Conservation (phyloP, 108 stramenopile genomes). For the Aurantiochytrium sp. region DNA sequence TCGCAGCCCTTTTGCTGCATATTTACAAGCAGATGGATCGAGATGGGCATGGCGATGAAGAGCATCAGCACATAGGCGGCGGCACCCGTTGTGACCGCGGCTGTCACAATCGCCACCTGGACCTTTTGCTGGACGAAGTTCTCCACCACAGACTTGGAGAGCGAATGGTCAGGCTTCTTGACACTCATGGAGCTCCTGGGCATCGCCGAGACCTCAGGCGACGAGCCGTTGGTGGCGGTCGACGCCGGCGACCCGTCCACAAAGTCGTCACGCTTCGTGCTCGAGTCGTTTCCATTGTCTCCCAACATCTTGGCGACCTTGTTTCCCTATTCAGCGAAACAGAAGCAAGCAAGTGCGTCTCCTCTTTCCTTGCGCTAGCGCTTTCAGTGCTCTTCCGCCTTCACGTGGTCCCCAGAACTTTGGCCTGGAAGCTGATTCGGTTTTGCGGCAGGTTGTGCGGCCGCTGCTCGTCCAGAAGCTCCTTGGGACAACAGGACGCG, state of each 20-base stretch:
- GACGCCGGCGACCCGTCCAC: not conserved
- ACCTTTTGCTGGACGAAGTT: not conserved
- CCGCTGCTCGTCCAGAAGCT: too few relatives aligned
- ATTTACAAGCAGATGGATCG: not conserved
- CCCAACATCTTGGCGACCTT: not conserved
- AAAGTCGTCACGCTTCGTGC: not conserved
- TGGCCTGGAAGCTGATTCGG: too few relatives aligned
- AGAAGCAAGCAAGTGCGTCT: too few relatives aligned
- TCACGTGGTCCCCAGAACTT: too few relatives aligned
- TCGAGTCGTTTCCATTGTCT: not conserved
- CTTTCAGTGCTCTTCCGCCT: too few relatives aligned
- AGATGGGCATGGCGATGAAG: not conserved
- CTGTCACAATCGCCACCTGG: not conserved
- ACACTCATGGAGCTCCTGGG: too few relatives aligned
- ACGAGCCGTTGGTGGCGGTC: not conserved
- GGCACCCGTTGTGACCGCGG: not conserved
- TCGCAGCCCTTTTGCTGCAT: not conserved
- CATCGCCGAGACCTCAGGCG: not conserved
- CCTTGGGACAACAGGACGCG: too few relatives aligned
- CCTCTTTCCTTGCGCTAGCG: too few relatives aligned
- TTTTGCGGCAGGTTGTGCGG: too few relatives aligned
- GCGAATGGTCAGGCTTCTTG: not conserved
- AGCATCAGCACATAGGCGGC: not conserved
- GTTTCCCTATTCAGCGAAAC: too few relatives aligned
- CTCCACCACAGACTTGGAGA: not conserved